These are phyloP conservation scores for Phaeosphaeria sp. DNA, from an alignment of 2,329 filamentous ascomycete species.

Conservation along the genomic window DNA sequence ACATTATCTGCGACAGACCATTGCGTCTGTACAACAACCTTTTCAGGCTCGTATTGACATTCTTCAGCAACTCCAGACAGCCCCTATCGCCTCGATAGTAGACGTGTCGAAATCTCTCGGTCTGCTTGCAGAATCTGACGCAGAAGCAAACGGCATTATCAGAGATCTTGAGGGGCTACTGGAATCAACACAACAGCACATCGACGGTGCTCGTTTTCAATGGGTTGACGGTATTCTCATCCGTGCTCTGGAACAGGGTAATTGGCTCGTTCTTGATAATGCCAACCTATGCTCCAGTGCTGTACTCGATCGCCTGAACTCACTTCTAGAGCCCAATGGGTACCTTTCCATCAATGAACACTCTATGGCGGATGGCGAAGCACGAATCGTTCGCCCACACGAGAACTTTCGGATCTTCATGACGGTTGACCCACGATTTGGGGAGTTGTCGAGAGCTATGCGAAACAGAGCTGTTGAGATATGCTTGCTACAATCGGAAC, in stretches of 20 bases:
- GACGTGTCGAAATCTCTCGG: slow-evolving; percentile 16
- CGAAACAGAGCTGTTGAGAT: slow-evolving; percentile 93
- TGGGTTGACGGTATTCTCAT: slow-evolving; percentile 96
- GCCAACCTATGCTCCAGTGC: slow-evolving; percentile 96
- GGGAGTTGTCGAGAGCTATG: slow-evolving; percentile 95
- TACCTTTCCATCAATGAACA: slow-evolving; percentile 93
- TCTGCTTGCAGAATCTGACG: slow-evolving; percentile 18
- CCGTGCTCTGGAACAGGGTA: slow-evolving; percentile 81
- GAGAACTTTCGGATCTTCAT: slow-evolving; percentile 89
- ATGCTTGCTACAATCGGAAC: slow-evolving; percentile 61
- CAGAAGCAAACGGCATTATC: slow-evolving; percentile 47
- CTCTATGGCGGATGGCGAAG: slow-evolving; percentile 79
- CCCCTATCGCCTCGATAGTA: neutral
- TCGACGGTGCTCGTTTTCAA: slow-evolving; percentile 84
- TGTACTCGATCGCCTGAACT: slow-evolving; percentile 93
- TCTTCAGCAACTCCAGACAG: slow-evolving; percentile 27
- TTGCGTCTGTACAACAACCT: slow-evolving; percentile 19
- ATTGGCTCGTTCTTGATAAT: slow-evolving; percentile 96
- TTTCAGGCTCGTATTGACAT: slow-evolving; percentile 17
- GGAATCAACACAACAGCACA: slow-evolving; percentile 57
- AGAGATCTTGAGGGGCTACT: slow-evolving; percentile 60
- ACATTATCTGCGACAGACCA: slow-evolving; percentile 56
- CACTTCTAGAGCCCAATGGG: slow-evolving; percentile 88
- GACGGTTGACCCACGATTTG: slow-evolving; percentile 89
- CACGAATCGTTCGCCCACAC: slow-evolving; percentile 81